Evolutionary conservation across 352 stramenopile species (phyloP), one percentile per base, ranked within the genome.

Genomic region (Globisporangium splendens): DNA sequence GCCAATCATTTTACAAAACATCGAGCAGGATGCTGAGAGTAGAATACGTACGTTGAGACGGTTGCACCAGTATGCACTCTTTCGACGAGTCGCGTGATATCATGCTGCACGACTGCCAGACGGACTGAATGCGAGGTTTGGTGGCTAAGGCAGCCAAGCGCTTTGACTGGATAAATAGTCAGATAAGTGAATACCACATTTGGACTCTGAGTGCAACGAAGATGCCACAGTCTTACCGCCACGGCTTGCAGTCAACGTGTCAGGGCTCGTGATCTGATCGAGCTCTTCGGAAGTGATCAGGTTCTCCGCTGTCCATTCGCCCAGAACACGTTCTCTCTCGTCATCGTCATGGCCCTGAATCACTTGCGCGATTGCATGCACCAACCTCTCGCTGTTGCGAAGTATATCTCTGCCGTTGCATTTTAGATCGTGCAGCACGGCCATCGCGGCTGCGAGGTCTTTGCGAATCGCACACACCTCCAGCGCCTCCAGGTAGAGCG

Each of bases 111-210:
- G 18, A 89, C 79, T 8, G 79, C 75, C 41, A 79, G 77, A 10
- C 79, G 71, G 31, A 89, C 82, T 0, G 77, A 87, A 43, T 82
- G 65, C 0, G 79, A 86, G 1, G 82, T 89, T 46, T 90, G 75
- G 46, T 86, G 64, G 15, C 82, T 77, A 1, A 92, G 58, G 33
- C 75, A 88, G 0, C 79, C 82, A 1, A 83, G 61, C 10, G 73
- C 69, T 59, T 86, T 88, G 11, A 64, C 56, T 18, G 64, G 63
- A 56, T 17, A 46, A 46, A 28, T 56, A 41, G 54, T 17, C 54
- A 21, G 15, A 57, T n/a, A n/a, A n/a, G n/a, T n/a, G n/a, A n/a
- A n/a, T n/a, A n/a, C n/a, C n/a, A n/a, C n/a, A n/a, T n/a, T n/a
- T n/a, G n/a, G n/a, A n/a, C n/a, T n/a, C n/a, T n/a, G n/a, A n/a